Evolutionary conservation across 768 basidiomycete species (phyloP), one percentile per base, ranked within the genome.

Genomic region (Sporobolomyces roseus): DNA sequence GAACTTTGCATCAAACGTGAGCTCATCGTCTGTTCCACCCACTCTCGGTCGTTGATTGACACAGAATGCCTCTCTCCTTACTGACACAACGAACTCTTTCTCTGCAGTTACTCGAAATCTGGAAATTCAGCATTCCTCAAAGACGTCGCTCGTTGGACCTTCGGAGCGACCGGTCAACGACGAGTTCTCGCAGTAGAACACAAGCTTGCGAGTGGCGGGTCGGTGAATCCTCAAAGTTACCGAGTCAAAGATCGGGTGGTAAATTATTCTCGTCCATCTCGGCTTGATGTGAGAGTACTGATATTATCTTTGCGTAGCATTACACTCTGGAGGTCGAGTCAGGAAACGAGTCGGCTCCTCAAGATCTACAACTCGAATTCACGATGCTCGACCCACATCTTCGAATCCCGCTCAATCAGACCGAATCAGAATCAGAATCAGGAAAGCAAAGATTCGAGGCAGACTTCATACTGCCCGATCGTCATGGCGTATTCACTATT

Each of bases 341-440:
- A 52, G 90, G 84, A 77, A 81, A 88, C 59, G 87, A 91, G 0
- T 87, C 86, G 77, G 84, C 83, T 36, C 78, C 91, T 58, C 78
- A 80, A 16, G 96, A 98, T 77, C 77, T 98, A 33, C 94, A 97
- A 75, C 83, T 98, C 58, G 93, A 94, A 74, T 97, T 98, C 78
- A 94, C 92, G 27, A 99, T 99, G 96, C 86, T 99, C 46, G 96
- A 99, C 78, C 96, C 96, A 1, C 93, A 96, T 78, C 81, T 98
- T 67, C 90, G 96, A 41, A 91, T 87, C 19, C 80, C 88, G 10
- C 83, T 99, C 14, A 84, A n/a, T 61, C 80, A 6, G 93, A 78
- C 81, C 93, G 68, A 89, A 93, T 30, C 91, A n/a, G n/a, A 86
- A 12, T 80, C 87, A 14, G 82, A 41, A 41, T 41, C 10, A 65